phyloP scores from a whole-genome alignment of 805 yeast species.

The Yarrowia bubula region DNA sequence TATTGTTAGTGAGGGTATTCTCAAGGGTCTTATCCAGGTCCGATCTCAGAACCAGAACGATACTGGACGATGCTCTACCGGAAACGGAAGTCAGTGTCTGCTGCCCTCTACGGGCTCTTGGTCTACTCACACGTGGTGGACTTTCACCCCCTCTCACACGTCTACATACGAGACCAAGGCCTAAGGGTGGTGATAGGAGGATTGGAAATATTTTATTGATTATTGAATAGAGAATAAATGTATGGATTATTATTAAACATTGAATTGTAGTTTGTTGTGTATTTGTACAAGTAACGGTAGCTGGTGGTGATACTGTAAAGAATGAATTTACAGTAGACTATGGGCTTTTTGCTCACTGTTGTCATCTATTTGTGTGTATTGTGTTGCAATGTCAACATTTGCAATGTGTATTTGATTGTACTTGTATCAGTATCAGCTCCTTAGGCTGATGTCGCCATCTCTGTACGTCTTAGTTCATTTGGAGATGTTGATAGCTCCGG shows the following conservation, averaged over 20 bases:
- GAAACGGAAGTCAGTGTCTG: neutral
- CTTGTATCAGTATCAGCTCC: neutral
- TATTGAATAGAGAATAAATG: slow-evolving; percentile 24
- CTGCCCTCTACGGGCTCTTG: slow-evolving; percentile 23
- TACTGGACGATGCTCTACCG: slow-evolving; percentile 11
- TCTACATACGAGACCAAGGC: slow-evolving; percentile 3
- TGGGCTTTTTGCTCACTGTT: too few species aligned
- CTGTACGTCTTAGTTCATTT: too few species aligned
- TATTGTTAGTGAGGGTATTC: neutral
- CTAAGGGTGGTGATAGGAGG: neutral
- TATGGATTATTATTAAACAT: slow-evolving; percentile 3
- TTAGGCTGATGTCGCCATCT: neutral
- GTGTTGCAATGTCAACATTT: too few species aligned
- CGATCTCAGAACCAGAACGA: slow-evolving; percentile 26
- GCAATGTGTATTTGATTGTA: neutral
- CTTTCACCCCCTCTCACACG: slow-evolving; percentile 24
- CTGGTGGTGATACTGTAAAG: too few species aligned
- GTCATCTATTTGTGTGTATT: too few species aligned
- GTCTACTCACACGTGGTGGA: slow-evolving; percentile 18
- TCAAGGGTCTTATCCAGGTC: slow-evolving; percentile 19
- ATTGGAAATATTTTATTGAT: slow-evolving; percentile 22
- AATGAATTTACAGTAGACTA: too few species aligned
- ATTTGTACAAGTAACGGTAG: too few species aligned
- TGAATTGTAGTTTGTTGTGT: neutral
- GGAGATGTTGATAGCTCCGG: neutral